Percentiles rank a stretch among this genome's conserved stretches.
phyloP scores from a whole-genome alignment of 208 protist genomes.

The Crithidia sp. region DNA sequence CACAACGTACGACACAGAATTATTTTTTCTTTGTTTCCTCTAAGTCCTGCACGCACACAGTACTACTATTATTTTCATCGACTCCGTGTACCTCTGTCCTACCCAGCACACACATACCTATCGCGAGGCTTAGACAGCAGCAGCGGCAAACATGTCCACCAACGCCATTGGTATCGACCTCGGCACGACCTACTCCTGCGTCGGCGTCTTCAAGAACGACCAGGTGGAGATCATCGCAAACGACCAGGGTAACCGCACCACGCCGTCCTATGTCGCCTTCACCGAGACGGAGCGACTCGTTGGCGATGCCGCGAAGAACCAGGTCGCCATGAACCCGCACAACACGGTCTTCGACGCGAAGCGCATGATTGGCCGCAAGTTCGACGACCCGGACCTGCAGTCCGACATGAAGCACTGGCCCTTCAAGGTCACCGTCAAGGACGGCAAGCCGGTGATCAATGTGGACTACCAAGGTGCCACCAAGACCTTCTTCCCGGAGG shows the following conservation, averaged over 20 bases:
- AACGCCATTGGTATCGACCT: constrained; percentile 94
- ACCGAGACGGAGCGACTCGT: constrained; percentile 92
- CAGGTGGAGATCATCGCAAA: constrained; percentile 93
- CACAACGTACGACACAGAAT: background rate
- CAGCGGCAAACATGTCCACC: constrained; percentile 21
- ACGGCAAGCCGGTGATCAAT: constrained; percentile 77
- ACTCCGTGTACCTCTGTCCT: too few relatives aligned
- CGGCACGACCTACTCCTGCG: constrained; percentile 97
- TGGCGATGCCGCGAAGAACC: constrained; percentile 91
- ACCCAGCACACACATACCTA: too few relatives aligned
- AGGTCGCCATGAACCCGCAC: constrained; percentile 90
- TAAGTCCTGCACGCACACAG: background rate
- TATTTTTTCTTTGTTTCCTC: constrained; percentile 21
- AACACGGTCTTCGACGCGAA: constrained; percentile 94
- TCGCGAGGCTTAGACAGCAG: too few relatives aligned
- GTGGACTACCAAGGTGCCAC: constrained; percentile 73
- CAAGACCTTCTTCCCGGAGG: constrained; percentile 84
- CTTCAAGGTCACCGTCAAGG: constrained; percentile 91
- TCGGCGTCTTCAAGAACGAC: constrained; percentile 97
- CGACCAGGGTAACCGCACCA: constrained; percentile 94
- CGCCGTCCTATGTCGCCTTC: constrained; percentile 97
- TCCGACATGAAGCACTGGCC: constrained; percentile 95
- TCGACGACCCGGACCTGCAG: constrained; percentile 92
- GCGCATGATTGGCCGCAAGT: constrained; percentile 94
- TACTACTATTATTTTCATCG: background rate